Evolutionary conservation across 176 grass and related monocot genomes (phyloP).

Genomic region (Tillandsia fasciculata): DNA sequence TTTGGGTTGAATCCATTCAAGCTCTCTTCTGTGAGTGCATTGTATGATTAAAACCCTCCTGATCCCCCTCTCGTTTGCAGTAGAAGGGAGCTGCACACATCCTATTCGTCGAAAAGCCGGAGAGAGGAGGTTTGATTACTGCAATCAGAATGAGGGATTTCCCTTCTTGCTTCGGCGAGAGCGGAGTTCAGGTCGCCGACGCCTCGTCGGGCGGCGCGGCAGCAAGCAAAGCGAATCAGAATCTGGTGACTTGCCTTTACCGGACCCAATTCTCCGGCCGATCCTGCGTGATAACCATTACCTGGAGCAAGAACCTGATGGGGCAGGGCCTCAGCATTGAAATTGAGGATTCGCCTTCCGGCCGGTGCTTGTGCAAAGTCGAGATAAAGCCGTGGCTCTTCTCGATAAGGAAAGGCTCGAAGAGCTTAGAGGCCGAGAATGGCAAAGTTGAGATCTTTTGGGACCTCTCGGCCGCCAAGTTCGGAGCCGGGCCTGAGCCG

Average conservation of each 20-base stretch:
- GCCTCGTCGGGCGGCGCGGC: constrained; percentile 28
- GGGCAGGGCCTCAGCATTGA: constrained; percentile 59
- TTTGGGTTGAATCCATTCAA: no score
- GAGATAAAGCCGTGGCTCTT: constrained; percentile 74
- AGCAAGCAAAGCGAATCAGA: constrained; percentile 40
- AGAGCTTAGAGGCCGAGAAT: constrained; percentile 40
- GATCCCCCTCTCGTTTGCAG: not conserved
- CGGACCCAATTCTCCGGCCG: constrained; percentile 40
- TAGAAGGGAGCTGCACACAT: constrained; percentile 18
- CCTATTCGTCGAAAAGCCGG: constrained; percentile 22
- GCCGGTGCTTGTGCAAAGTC: constrained; percentile 50
- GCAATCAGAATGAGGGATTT: constrained; percentile 57
- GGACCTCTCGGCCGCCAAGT: constrained; percentile 55
- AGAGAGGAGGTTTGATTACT: not conserved
- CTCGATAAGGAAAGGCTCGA: constrained; percentile 66
- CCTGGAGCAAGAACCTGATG: constrained; percentile 51
- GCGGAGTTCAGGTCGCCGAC: constrained; percentile 66
- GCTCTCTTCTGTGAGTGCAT: no score
- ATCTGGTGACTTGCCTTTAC: constrained; percentile 68
- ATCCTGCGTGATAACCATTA: constrained; percentile 37
- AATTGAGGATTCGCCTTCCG: constrained; percentile 32
- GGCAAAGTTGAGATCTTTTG: constrained; percentile 65
- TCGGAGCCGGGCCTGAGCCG: constrained; percentile 39
- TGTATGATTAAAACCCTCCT: no score
- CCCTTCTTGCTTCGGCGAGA: constrained; percentile 87